These are phyloP conservation scores for Psilocybe cyanescens DNA, from an alignment of 768 basidiomycete species.

Conservation along the genomic window DNA sequence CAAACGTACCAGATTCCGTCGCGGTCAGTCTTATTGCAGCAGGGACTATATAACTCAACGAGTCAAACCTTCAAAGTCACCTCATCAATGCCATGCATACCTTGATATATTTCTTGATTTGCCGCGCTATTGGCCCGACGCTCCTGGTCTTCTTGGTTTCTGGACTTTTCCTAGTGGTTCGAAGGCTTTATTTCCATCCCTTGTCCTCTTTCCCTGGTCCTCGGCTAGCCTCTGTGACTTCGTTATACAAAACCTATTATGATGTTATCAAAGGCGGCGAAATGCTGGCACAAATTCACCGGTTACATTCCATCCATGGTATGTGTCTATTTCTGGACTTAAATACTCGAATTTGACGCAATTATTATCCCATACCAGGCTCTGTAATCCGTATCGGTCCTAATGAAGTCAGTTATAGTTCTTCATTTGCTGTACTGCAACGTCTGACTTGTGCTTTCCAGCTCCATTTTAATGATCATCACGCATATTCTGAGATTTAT, in stretches of 20 bases:
- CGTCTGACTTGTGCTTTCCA: conserved; percentile 13
- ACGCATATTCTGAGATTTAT: conserved; percentile 39
- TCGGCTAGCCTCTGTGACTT: conserved; percentile 33
- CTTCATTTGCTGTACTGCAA: not conserved
- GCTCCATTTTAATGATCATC: conserved; percentile 42
- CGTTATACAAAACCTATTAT: conserved; percentile 37
- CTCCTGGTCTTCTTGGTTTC: conserved; percentile 12
- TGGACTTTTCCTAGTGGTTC: conserved; percentile 16
- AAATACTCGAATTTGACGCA: not conserved
- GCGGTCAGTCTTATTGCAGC: not conserved
- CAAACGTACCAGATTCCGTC: conserved; percentile 16
- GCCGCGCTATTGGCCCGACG: conserved; percentile 2
- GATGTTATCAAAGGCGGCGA: conserved; percentile 36
- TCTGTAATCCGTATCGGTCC: conserved; percentile 43
- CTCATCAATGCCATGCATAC: conserved; percentile 7
- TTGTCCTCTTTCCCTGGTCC: conserved; percentile 39
- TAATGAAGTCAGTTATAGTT: conserved; percentile 33
- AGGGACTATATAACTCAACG: conserved; percentile 11
- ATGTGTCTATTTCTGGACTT: conserved; percentile 6
- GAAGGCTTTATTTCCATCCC: conserved; percentile 35
- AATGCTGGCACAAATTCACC: conserved; percentile 31
- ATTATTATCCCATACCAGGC: conserved; percentile 24
- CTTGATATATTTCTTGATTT: conserved; percentile 8
- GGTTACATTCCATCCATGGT: conserved; percentile 39
- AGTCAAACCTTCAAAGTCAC: not conserved